phyloP scores from a whole-genome alignment of 192 early-diverging fungal genomes.

The Linnemannia schmuckeri region DNA sequence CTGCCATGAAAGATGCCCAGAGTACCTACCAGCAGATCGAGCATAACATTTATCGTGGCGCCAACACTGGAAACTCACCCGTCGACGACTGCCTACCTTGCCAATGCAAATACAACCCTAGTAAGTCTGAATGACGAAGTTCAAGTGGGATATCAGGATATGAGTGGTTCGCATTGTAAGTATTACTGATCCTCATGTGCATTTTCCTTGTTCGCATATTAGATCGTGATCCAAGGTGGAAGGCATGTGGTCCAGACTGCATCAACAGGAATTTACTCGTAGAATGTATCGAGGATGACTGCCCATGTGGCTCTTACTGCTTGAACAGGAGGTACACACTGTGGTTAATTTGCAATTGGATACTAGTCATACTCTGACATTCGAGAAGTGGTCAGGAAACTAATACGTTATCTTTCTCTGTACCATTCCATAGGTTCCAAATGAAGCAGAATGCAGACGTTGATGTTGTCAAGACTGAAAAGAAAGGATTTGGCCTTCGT shows the following conservation, averaged over 20 bases:
- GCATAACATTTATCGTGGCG: slow-evolving; percentile 78
- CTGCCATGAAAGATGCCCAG: slow-evolving; percentile 64
- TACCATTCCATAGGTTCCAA: slow-evolving; percentile 75
- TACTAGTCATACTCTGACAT: not conserved
- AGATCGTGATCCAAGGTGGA: slow-evolving; percentile 62
- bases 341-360: not conserved
- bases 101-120: slow-evolving; percentile 81
- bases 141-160: not conserved
- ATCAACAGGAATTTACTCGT: slow-evolving; percentile 94
- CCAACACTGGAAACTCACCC: slow-evolving; percentile 76
- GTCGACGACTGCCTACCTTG: slow-evolving; percentile 83
- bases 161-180: not conserved
- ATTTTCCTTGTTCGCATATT: not conserved
- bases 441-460: slow-evolving; percentile 86
- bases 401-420: not conserved
- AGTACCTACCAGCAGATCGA: slow-evolving; percentile 76
- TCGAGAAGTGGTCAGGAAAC: not conserved
- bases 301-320: slow-evolving; percentile 90
- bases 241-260: slow-evolving; percentile 94
- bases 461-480: slow-evolving; percentile 89
- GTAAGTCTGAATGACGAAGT: slow-evolving; percentile 42
- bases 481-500: slow-evolving; percentile 95
- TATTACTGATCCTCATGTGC: not conserved
- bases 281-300: slow-evolving; percentile 92
- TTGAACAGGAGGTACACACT: slow-evolving; percentile 80